Evolutionary conservation across 2,329 filamentous ascomycete genomes (phyloP), one percentile per base, ranked within the genome.

Genomic region (Thielaviopsis ethacetica): DNA sequence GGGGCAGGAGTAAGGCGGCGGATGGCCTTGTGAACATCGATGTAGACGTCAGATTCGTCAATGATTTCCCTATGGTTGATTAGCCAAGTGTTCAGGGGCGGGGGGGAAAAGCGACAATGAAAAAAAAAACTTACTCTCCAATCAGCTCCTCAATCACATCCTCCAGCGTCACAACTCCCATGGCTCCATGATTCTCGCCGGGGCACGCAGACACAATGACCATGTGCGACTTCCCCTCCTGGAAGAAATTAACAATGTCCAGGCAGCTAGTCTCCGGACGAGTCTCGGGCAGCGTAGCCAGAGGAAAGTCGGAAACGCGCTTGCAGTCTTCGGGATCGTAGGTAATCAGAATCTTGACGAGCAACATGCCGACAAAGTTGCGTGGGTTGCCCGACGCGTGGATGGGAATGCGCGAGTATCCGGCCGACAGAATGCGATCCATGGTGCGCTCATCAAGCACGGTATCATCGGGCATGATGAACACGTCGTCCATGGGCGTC

Each of bases 181-280:
- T 75, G 5, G 91, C 90, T 53, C 93, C 93, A 66, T 87, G 84
- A 66, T 95, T 85, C 64, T 94, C 88, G n/a, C 91, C 91, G 0
- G 93, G 93, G 34, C 72, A 78, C 66, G 95, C 88, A 0, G 91
- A 96, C 9, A 97, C 93, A 27, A 98, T 76, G 0, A 97, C 91
- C 91, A 98, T 95, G 71, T 98, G 93, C 1, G 91, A 95, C 70
- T 98, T 98, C 66, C 93, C 93, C 75, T 98, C 93, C 71, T 98
- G 93, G 75, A 98, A 98, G 72, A 96, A 98, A 73, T 98, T 98
- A 73, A 98, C 89, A 66, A 98, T 97, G 70, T 98, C 93, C 59
- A 98, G 73, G 69, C 93, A 98, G 73, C 91, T 96, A 0, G 93
- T 98, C 68, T 96, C 89, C 0, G 93, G 89, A 10, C 88, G 82